Evolutionary conservation across 2,329 filamentous ascomycete genomes (phyloP).

Genomic region (Dryadomyces quercivorus): DNA sequence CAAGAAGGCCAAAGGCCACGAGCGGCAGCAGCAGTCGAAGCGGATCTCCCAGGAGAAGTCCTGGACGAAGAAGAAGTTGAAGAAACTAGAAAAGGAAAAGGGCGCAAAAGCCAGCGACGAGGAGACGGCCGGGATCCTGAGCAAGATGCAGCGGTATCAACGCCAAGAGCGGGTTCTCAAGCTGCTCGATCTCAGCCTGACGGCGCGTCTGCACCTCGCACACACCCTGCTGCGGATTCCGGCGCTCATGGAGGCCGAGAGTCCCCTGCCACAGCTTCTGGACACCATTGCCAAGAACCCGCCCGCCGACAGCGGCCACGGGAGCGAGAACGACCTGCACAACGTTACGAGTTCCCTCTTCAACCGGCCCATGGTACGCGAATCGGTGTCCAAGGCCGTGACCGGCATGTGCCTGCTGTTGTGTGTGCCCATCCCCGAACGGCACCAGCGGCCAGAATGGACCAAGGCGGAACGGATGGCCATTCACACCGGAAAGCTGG

Average conservation of each 20-base stretch:
- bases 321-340: conserved; percentile 37
- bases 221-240: conserved; percentile 42
- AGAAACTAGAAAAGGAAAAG: background rate
- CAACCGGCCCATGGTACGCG: conserved; percentile 37
- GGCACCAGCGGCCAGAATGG: conserved; percentile 17
- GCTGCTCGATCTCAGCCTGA: conserved; percentile 46
- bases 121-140: conserved; percentile 18
- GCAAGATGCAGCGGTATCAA: conserved; percentile 48
- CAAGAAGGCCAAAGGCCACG: conserved; percentile 62
- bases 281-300: conserved; percentile 27
- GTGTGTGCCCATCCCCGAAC: conserved; percentile 33
- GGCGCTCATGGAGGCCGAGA: conserved; percentile 35
- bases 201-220: conserved; percentile 42
- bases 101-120: background rate
- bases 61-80: background rate
- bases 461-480: conserved; percentile 20
- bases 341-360: conserved; percentile 48
- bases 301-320: conserved; percentile 31
- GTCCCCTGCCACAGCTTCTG: conserved; percentile 22
- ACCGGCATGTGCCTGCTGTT: conserved; percentile 35
- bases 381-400: conserved; percentile 35
- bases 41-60: conserved; percentile 34
- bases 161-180: conserved; percentile 46
- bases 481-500: conserved; percentile 13
- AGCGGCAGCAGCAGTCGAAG: conserved; percentile 64